Evolutionary conservation across 140 eudicot genomes (phyloP), one percentile per base, ranked within the genome.

Genomic region (Cichorium intybus): DNA sequence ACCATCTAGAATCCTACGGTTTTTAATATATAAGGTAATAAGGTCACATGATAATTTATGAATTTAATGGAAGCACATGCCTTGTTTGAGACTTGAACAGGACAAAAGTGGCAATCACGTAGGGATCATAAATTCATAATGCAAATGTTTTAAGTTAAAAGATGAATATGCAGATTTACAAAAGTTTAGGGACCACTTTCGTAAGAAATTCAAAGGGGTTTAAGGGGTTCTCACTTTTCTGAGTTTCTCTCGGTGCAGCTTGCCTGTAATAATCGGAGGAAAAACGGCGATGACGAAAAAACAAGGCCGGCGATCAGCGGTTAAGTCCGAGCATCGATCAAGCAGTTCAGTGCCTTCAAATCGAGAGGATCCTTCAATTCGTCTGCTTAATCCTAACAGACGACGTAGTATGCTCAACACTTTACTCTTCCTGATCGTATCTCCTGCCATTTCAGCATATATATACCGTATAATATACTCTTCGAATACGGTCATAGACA

Each of bases 251-350:
- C 18, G 49, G 49, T 43, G 15, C 18, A 43, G 14, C 49, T 43
- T 43, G 18, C 24, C 31, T 8, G 71, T 31, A n/a, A 70, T 15
- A 47, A 35, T 49, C 77, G 57, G 60, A 70, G 46, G 63, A 24
- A 54, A 54, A 39, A 24, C 47, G 62, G 51, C 55, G 55, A 84
- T 87, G 96, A 77, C 79, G 29, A 79, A 77, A 75, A 81, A 72
- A 64, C 81, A 81, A 81, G 82, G 68, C 48, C 71, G 81, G 49
- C 81, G 82, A 31, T 46, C 70, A 41, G 65, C 70, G 22, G 39
- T 18, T 43, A 59, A 70, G 64, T 56, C 73, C 17, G 74, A 54
- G 46, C 79, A 86, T 65, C 82, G 75, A 52, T 24, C 82, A 20
- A 43, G 15, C 57, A 73, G 31, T 54, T 72, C 62, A 34, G 72